These are phyloP conservation scores for Jamesozyma rosinii DNA, from an alignment of 805 yeast species.

Conservation along the genomic window DNA sequence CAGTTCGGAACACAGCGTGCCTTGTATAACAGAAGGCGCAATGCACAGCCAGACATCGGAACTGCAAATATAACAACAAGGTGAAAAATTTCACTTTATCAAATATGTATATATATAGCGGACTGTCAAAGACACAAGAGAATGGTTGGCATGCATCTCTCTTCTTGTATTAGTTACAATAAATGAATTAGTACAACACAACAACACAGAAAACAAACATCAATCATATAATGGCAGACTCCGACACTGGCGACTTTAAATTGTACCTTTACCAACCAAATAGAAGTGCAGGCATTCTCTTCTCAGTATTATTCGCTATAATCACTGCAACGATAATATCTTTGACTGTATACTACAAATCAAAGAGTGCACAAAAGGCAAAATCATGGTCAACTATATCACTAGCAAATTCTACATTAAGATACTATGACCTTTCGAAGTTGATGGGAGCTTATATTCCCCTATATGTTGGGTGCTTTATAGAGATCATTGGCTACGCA, in stretches of 20 bases:
- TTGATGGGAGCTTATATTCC: conserved; percentile 16
- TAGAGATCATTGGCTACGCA: conserved; percentile 24
- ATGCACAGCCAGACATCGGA: no score
- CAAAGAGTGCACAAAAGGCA: neutral
- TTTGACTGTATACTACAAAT: neutral
- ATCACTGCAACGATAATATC: neutral
- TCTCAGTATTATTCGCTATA: conserved; percentile 10
- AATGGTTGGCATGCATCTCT: no score
- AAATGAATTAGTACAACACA: no score
- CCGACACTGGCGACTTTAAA: neutral
- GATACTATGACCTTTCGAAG: conserved; percentile 1
- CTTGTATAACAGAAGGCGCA: no score
- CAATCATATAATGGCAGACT: neutral
- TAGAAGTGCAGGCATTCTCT: conserved; percentile 11
- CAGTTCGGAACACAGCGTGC: no score
- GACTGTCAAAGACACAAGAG: no score
- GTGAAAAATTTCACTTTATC: neutral
- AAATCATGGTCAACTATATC: conserved; percentile 1
- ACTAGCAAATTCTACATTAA: neutral
- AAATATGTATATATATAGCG: no score
- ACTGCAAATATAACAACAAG: no score
- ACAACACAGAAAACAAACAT: neutral
- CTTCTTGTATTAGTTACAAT: no score
- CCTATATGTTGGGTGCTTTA: conserved; percentile 19
- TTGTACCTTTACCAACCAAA: conserved; percentile 13